Conservation (phyloP, 164 flowering plant species). For the Macadamia tetraphylla region DNA sequence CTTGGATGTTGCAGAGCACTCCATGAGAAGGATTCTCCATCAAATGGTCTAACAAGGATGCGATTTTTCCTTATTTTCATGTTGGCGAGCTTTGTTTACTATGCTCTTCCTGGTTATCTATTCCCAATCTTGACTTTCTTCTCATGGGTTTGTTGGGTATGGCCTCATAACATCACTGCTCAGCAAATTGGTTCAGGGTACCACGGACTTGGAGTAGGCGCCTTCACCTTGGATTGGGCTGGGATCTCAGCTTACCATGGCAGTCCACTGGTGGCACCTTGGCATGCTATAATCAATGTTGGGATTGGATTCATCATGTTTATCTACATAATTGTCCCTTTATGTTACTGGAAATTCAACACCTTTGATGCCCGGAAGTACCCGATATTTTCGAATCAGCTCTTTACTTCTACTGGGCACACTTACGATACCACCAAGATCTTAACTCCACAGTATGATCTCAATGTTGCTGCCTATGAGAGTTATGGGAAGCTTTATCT, state of each 20-base stretch:
- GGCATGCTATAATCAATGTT: constrained; percentile 69
- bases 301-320: constrained; percentile 78
- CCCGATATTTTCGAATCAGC: constrained; percentile 81
- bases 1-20: constrained; percentile 62
- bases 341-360: constrained; percentile 86
- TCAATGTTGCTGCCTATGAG: constrained; percentile 62
- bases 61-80: constrained; percentile 66
- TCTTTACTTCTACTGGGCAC: constrained; percentile 62
- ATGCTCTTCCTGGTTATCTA: constrained; percentile 83
- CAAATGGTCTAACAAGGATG: constrained; percentile 70
- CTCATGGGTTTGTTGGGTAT: constrained; percentile 95
- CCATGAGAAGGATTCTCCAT: constrained; percentile 66
- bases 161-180: constrained; percentile 82
- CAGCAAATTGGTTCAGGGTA: constrained; percentile 91
- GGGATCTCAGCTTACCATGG: constrained; percentile 97
- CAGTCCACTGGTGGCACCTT: constrained; percentile 85
- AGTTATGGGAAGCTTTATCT: constrained; percentile 80
- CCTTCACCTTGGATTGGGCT: constrained; percentile 95
- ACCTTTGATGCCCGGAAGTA: constrained; percentile 80
- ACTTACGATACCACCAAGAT: constrained; percentile 72
- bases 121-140: constrained; percentile 74
- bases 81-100: constrained; percentile 70
- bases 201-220: constrained; percentile 91
- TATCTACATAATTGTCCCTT: constrained; percentile 75
- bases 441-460: constrained; percentile 74